Base-by-base conservation (phyloP, 208 protist genomes). In the Leptomonas seymouri region DNA sequence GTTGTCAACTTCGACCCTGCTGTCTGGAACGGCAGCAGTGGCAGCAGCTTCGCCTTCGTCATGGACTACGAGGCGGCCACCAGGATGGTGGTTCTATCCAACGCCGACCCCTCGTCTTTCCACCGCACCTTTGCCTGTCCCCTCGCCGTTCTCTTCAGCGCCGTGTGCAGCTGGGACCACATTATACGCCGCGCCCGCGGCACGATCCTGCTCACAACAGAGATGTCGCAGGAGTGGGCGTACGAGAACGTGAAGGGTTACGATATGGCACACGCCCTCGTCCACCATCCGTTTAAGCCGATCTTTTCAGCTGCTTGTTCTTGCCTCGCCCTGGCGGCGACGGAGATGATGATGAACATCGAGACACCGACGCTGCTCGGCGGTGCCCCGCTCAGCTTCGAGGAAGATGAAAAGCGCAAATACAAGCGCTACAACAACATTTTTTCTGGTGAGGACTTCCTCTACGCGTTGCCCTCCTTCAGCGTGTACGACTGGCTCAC, bases 261-360 rank as follows among this genome's bases (percentile, higher is more conserved):
- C 77, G 90, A 95, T 71, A 86, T 94, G 78, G 78, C 79, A 15
- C 88, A 94, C 73, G 78, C 87, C 18, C 72, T 93, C 4, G 87
- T 96, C 54, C 83, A 94, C 67, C 93, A 97, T 77, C 93, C 93
- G 14, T 97, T 97, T 74, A 92, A 88, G 71, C 90, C 85, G 36
- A 93, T 86, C 55, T 86, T 97, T 44, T 94, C 89, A 44, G 71
- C 93, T 25, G 62, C 76, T 25, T 91, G 82, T 76, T 74, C 81
- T 27, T 93, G 87, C 76, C 60, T 96, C 20, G 90, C 93, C 31
- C 82, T 97, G n/a, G 89, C 91, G 25, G 82, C 88, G 60, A 93
- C 93, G 36, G 87, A 96, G 78, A 93, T 97, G 89, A 85, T 87
- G 83, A 74, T 81, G 71, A 80, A 71, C 70, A 85, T 89, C 49